Evolutionary conservation across 2,329 filamentous ascomycete species (phyloP).

Genomic region (Zarea fungicola): DNA sequence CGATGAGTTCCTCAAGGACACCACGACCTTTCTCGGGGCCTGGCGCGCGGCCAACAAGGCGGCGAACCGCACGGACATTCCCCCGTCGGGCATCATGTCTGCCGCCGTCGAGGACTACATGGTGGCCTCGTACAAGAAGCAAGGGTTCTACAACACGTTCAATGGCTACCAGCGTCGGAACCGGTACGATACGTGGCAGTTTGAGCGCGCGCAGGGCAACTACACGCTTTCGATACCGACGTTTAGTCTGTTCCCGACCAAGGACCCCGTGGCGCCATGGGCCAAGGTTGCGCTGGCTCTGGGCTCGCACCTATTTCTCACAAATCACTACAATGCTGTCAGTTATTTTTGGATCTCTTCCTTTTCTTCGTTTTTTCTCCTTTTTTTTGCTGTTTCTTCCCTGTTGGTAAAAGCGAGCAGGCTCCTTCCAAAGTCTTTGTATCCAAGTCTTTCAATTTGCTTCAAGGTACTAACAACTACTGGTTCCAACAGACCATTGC

Average conservation of each 20-base stretch:
- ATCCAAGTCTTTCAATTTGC: background rate
- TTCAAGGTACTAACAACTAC: background rate
- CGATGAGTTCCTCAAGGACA: slow-evolving; percentile 5
- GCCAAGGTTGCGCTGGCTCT: slow-evolving; percentile 3
- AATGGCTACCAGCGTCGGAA: slow-evolving; percentile 13
- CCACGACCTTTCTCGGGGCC: slow-evolving; percentile 6
- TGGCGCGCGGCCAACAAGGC: slow-evolving; percentile 5
- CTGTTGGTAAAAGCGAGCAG: no score
- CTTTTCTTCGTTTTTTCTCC: background rate
- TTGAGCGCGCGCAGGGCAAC: slow-evolving; percentile 13
- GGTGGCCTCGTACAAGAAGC: slow-evolving; percentile 13
- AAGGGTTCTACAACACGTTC: slow-evolving; percentile 12
- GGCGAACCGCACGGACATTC: slow-evolving; percentile 10
- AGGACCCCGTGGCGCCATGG: slow-evolving; percentile 10
- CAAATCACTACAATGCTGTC: slow-evolving; percentile 10
- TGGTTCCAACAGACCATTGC: slow-evolving; percentile 8
- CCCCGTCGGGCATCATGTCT: slow-evolving; percentile 12
- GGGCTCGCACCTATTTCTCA: slow-evolving; percentile 7
- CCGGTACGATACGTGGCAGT: slow-evolving; percentile 10
- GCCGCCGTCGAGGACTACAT: slow-evolving; percentile 13
- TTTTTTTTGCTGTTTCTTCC: background rate
- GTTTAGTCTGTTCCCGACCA: slow-evolving; percentile 8
- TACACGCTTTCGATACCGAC: slow-evolving; percentile 8
- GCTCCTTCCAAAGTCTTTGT: no score
- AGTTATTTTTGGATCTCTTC: background rate